phyloP scores from a whole-genome alignment of 441 rosid species.

The Gossypium gossypioides region DNA sequence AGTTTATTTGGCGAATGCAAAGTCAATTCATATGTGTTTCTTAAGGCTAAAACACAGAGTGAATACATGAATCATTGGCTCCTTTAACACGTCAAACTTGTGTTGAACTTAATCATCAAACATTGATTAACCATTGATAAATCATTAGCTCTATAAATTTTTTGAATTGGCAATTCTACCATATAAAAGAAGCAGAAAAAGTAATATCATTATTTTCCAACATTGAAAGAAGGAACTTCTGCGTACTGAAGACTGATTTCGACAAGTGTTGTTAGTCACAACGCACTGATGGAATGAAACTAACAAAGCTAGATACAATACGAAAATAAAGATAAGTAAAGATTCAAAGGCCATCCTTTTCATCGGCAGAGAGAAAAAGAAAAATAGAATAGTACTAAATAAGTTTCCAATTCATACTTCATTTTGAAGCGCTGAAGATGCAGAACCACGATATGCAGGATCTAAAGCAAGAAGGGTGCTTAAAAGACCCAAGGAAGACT shows the following conservation, averaged over 20 bases:
- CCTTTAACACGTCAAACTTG: neutral
- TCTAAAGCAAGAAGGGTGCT: constrained; percentile 57
- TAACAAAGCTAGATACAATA: neutral
- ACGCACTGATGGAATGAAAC: neutral
- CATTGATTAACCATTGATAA: neutral
- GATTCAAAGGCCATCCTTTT: neutral
- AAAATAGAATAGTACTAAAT: neutral
- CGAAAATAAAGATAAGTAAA: neutral
- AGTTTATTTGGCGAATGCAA: neutral
- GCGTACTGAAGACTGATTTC: neutral
- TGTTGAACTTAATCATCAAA: neutral
- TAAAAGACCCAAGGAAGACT: constrained; percentile 43
- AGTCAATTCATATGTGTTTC: neutral
- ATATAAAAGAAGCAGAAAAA: neutral
- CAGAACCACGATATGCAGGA: constrained; percentile 42
- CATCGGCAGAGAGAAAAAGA: neutral
- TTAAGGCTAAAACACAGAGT: neutral
- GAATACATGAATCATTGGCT: neutral
- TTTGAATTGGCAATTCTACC: neutral
- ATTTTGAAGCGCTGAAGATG: constrained; percentile 40
- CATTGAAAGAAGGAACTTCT: neutral
- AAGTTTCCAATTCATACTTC: constrained; percentile 18
- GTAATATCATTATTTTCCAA: neutral
- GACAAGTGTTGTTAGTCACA: constrained; percentile 4
- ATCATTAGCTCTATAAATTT: neutral